Evolutionary conservation across 2,329 filamentous ascomycete genomes (phyloP), one percentile per base, ranked within the genome.

Genomic region (Fusarium begoniae): DNA sequence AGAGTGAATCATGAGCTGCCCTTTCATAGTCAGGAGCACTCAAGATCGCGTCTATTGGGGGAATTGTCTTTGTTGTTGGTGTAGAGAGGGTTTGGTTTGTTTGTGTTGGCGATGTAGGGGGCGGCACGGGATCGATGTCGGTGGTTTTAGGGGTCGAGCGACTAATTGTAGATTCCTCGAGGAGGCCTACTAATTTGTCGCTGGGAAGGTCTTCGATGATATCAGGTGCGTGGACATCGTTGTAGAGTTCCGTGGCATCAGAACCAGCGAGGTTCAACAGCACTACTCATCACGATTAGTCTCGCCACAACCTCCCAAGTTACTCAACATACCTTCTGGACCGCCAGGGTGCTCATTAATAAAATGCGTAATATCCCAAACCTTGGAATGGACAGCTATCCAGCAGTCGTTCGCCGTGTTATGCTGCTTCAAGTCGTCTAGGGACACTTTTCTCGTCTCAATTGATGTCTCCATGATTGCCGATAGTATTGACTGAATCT

Each of bases 361-460:
- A 75, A 94, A 94, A 5, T 90, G 87, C 6, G 91, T 92, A 54
- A 94, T 83, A 79, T 94, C 90, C 86, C 91, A 94, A 35, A 93
- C 90, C 75, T 88, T 87, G 51, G 88, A 87, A 79, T 93, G 88
- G 28, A 94, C 87, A 24, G 92, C 90, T 66, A 93, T 88, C 92
- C 92, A 94, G 76, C 88, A 87, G 73, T 90, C 78, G 81, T 59
- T 84, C 76, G 40, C 83, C 75, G 18, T 83, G 62, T 84, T 87
- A 76, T 91, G 89, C 60, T 80, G 80, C 18, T 81, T 83, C 43
- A 90, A 79, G 55, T 88, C 84, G 22, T 65, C 70, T 13, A 80
- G 45, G 3, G 76, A 75, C 11, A 75, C 37, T 24, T 18, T 56
- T 24, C 58, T 69, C 11, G 70, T 50, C 26, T 43, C 41, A 11